Conservation (phyloP, 2,329 filamentous ascomycete species). For the Phialophora expanda region DNA sequence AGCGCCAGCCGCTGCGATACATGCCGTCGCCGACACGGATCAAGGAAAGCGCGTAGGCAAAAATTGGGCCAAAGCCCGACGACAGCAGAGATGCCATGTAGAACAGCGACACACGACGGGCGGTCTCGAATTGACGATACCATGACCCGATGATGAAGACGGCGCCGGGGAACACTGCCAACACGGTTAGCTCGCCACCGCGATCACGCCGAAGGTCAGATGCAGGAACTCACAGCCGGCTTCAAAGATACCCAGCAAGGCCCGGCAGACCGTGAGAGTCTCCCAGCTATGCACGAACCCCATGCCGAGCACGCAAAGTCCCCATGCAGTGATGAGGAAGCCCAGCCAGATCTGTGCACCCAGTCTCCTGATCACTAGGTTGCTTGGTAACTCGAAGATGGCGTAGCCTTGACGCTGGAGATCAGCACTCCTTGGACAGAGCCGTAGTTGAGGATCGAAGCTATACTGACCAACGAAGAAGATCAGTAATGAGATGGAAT, state of each 20-base stretch:
- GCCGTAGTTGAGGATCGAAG: conserved; percentile 59
- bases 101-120: background rate
- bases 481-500: conserved; percentile 1
- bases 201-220: background rate
- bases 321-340: conserved; percentile 47
- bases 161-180: conserved; percentile 26
- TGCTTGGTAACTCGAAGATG: conserved; percentile 72
- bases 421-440: too few species aligned
- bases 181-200: background rate
- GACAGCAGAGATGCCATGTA: conserved; percentile 1
- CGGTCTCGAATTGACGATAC: conserved; percentile 15
- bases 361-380: conserved; percentile 68
- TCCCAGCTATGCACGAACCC: conserved; percentile 41
- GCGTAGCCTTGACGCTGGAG: background rate
- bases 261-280: conserved; percentile 36
- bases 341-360: conserved; percentile 51
- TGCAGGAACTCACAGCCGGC: conserved; percentile 42
- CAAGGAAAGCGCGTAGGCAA: conserved; percentile 43
- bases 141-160: conserved; percentile 28
- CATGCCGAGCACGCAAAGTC: conserved; percentile 47
- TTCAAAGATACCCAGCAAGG: conserved; percentile 67
- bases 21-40: conserved; percentile 43
- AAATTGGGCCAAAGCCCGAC: background rate
- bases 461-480: conserved; percentile 69
- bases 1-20: conserved; percentile 34